Conservation (phyloP, 1,139 yeast genomes). For the Sugiyamaella sp. region DNA sequence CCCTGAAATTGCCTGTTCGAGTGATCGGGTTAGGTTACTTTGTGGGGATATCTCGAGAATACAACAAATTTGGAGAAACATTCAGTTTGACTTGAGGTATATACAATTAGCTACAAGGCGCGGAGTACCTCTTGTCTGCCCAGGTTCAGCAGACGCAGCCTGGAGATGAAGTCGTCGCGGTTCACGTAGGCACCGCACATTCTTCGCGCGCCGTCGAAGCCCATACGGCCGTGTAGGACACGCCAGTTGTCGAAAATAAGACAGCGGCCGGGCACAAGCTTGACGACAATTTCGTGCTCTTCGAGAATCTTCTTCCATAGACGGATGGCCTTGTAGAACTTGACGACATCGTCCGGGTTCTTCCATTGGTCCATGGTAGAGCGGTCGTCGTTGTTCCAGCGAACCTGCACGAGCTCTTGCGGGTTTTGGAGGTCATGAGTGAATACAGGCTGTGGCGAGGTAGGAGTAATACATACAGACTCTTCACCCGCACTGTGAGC, state of each 20-base stretch:
- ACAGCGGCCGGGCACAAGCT: constrained; percentile 68
- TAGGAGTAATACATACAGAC: constrained; percentile 66
- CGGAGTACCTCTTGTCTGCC: constrained; percentile 56
- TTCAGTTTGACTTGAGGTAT: too few species aligned
- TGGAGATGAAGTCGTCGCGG: constrained; percentile 68
- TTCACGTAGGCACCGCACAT: constrained; percentile 79
- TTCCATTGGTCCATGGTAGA: constrained; percentile 65
- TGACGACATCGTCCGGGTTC: constrained; percentile 56
- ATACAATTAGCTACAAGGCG: constrained; percentile 35
- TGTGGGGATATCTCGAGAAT: too few species aligned
- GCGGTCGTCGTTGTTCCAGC: constrained; percentile 79
- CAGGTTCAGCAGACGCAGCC: constrained; percentile 55
- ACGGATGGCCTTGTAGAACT: constrained; percentile 62
- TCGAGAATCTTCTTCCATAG: constrained; percentile 61
- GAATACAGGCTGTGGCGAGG: constrained; percentile 59
- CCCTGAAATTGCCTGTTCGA: not conserved
- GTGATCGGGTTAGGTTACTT: not conserved
- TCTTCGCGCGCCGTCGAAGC: constrained; percentile 68
- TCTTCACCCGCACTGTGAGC: constrained; percentile 81
- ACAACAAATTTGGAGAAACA: too few species aligned
- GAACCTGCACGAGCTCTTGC: constrained; percentile 63
- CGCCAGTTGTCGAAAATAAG: constrained; percentile 79
- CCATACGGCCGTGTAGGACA: constrained; percentile 71
- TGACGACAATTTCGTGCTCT: constrained; percentile 59
- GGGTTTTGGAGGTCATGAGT: constrained; percentile 51